Evolutionary conservation across 805 yeast species (phyloP), one percentile per base, ranked within the genome.

Genomic region (Cyberlindnera suaveolens): DNA sequence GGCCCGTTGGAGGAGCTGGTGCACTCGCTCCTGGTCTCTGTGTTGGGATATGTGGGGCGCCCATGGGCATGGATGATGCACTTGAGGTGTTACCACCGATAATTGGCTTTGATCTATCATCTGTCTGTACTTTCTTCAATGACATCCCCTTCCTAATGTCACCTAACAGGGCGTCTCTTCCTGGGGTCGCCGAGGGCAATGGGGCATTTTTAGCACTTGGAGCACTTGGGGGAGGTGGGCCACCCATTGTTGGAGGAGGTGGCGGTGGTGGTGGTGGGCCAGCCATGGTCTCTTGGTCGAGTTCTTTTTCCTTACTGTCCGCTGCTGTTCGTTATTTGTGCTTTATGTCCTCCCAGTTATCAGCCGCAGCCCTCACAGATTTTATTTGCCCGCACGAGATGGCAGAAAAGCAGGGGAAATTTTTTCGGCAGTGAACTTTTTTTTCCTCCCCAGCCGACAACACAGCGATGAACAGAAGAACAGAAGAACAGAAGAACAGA

Each of bases 91-190:
- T 29, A 39, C 36, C 38, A 20, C 72, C 71, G 29, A 77, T 61
- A 47, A 49, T 39, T 3, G 90, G 87, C 1, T 74, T 77, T 44
- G 85, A 77, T 65, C 96, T 65, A 69, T 77, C 81, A 64, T 75
- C 66, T 48, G 97, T 75, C 48, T 62, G 66, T 1, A 86, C 78
- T 49, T 82, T 80, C 56, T 79, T 82, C 43, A 83, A 67, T 37
- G 54, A 62, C 40, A 58, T 65, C 18, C 90, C 91, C 48, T 85
- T 84, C 55, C 88, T 77, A 51, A 91, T 91, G 60, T 86, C 95
- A 27, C 93, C 87, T 20, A 91, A 69, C 40, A 91, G 59, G 2
- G 82, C 80, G 48, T 73, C 73, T 59, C 79, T 63, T 16, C 70
- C 72, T 39, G 61, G 41, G 39, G 67, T 51, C 34, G 64, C 55